These are phyloP conservation scores for Trametes punicea DNA, from an alignment of 768 basidiomycete genomes.

Conservation along the genomic window DNA sequence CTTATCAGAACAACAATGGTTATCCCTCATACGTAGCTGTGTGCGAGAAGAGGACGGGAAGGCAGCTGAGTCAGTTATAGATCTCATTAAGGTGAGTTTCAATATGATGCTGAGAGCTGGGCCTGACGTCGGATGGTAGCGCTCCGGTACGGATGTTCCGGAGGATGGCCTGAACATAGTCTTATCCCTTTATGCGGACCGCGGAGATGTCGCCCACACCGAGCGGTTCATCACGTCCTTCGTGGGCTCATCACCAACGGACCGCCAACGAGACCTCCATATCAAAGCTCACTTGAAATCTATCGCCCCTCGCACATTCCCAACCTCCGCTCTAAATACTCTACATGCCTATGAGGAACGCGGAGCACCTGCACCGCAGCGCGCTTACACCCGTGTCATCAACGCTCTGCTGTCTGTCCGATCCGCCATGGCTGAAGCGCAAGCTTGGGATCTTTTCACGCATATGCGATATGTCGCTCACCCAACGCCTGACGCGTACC, in stretches of 20 bases:
- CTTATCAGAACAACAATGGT: conserved; percentile 14
- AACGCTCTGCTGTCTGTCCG: conserved; percentile 49
- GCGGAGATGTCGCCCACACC: conserved; percentile 42
- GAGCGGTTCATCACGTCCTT: conserved; percentile 33
- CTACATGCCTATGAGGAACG: conserved; percentile 72
- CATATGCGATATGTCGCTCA: conserved; percentile 98
- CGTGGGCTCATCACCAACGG: conserved; percentile 38
- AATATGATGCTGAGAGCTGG: not conserved
- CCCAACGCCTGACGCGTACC: conserved; percentile 62
- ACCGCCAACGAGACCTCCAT: conserved; percentile 65
- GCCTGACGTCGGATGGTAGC: conserved; percentile 30
- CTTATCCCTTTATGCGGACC: conserved; percentile 46
- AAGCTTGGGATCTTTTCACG: conserved; percentile 91
- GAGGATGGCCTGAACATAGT: conserved; percentile 44
- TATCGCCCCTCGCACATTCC: conserved; percentile 45
- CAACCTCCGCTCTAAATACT: conserved; percentile 58
- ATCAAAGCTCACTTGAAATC: conserved; percentile 62
- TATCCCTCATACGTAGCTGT: conserved; percentile 15
- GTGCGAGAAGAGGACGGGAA: conserved; percentile 37
- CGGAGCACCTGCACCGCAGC: conserved; percentile 62
- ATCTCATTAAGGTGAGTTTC: conserved; percentile 47
- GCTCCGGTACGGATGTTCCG: conserved; percentile 39
- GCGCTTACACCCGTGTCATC: conserved; percentile 71
- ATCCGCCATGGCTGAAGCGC: conserved; percentile 50
- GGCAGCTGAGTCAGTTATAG: conserved; percentile 48